Evolutionary conservation across 2,329 filamentous ascomycete genomes (phyloP).

Genomic region (Malbranchea cinnamomea): DNA sequence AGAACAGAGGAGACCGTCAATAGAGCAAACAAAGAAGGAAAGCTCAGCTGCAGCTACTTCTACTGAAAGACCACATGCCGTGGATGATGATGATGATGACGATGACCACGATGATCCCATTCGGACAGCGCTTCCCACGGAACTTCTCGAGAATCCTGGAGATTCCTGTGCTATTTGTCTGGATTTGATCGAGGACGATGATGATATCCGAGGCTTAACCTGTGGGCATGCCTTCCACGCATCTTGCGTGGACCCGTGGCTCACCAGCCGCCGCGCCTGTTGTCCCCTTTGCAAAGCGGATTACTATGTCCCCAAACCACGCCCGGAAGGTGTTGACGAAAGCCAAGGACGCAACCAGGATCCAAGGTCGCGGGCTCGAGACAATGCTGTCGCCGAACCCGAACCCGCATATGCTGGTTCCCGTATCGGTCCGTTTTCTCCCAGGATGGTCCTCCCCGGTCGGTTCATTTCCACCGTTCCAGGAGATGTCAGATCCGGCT

Average conservation of each 20-base stretch:
- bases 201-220: conserved; percentile 82
- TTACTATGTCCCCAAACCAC: conserved; percentile 88
- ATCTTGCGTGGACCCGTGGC: conserved; percentile 88
- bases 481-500: conserved; percentile 14
- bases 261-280: conserved; percentile 85
- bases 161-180: conserved; percentile 96
- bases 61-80: not conserved
- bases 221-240: conserved; percentile 99
- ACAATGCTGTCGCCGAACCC: conserved; percentile 17
- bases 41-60: not conserved
- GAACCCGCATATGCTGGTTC: conserved; percentile 22
- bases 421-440: conserved; percentile 18
- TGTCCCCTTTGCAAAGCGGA: conserved; percentile 97
- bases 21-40: not conserved
- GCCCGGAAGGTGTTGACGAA: conserved; percentile 37
- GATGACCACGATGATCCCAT: conserved; percentile 68
- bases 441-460: conserved; percentile 23
- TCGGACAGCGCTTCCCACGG: conserved; percentile 63
- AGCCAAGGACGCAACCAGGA: conserved; percentile 10
- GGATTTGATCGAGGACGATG: conserved; percentile 83
- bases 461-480: conserved; percentile 20
- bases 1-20: not conserved
- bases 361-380: conserved; percentile 13
- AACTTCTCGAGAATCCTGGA: conserved; percentile 65
- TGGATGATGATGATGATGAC: conserved; percentile 36